phyloP scores from a whole-genome alignment of 2,329 filamentous ascomycete species.

The Corynespora cassiicola region DNA sequence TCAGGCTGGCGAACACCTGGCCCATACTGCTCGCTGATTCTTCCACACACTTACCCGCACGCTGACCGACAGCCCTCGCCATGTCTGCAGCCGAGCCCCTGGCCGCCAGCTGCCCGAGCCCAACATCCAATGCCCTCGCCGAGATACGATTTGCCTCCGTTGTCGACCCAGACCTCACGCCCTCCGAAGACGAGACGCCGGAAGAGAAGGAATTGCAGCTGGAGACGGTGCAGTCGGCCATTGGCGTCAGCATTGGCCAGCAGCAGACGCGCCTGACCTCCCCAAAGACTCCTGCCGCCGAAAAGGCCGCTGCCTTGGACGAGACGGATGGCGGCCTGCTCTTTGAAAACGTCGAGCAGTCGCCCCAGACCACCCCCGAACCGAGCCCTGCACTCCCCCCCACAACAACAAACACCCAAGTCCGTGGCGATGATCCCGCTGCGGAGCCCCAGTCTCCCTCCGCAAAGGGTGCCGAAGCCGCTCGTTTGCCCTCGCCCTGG shows the following conservation, averaged over 20 bases:
- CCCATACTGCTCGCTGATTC: constrained; percentile 1
- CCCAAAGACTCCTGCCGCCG: constrained; percentile 63
- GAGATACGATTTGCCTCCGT: constrained; percentile 50
- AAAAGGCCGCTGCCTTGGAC: constrained; percentile 65
- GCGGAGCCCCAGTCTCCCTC: constrained; percentile 1
- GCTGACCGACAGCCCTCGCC: no score
- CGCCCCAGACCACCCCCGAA: constrained; percentile 18
- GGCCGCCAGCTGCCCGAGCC: no score
- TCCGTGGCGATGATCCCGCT: constrained; percentile 10
- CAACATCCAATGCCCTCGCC: constrained; percentile 45
- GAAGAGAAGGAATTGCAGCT: constrained; percentile 35
- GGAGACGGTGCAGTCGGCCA: constrained; percentile 53
- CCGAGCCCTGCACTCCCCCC: constrained; percentile 2
- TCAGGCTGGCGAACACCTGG: constrained; percentile 6
- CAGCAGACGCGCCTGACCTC: constrained; percentile 64
- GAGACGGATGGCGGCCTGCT: constrained; percentile 52
- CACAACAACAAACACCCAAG: constrained; percentile 3
- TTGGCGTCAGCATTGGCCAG: constrained; percentile 66
- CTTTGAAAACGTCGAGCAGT: constrained; percentile 51
- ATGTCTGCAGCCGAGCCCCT: no score
- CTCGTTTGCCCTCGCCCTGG: constrained; percentile 55
- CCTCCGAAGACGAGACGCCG: constrained; percentile 52
- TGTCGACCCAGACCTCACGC: constrained; percentile 48
- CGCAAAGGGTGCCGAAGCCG: constrained; percentile 10
- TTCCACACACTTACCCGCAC: constrained; percentile 2